phyloP scores from a whole-genome alignment of 306 rosid genomes.

The Cucurbita moschata region DNA sequence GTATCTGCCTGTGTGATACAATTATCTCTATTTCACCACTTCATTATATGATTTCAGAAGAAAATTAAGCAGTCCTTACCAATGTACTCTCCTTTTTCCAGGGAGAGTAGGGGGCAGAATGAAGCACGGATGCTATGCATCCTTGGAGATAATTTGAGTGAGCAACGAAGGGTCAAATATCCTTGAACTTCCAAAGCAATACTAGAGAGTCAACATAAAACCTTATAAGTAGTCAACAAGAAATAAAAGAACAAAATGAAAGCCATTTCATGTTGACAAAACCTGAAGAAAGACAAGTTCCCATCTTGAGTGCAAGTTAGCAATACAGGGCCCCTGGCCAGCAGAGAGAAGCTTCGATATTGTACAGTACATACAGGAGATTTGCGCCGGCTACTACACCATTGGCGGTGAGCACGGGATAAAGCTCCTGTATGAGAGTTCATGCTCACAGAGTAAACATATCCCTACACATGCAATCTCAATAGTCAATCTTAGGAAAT shows the following conservation, averaged over 20 bases:
- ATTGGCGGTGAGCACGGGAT: slow-evolving; percentile 78
- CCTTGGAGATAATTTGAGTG: slow-evolving; percentile 74
- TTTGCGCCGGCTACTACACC: slow-evolving; percentile 50
- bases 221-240: slow-evolving; percentile 9
- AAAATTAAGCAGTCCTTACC: slow-evolving; percentile 27
- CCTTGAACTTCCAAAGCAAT: slow-evolving; percentile 84
- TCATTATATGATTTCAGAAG: too few relatives aligned
- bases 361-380: slow-evolving; percentile 76
- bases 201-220: slow-evolving; percentile 25
- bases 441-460: slow-evolving; percentile 73
- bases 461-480: slow-evolving; percentile 51
- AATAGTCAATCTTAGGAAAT: slow-evolving; percentile 11
- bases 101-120: slow-evolving; percentile 90
- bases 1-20: too few relatives aligned
- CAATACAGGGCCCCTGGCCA: slow-evolving; percentile 86
- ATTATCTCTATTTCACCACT: too few relatives aligned
- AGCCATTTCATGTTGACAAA: slow-evolving; percentile 9
- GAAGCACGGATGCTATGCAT: slow-evolving; percentile 81
- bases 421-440: slow-evolving; percentile 71
- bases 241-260: not conserved
- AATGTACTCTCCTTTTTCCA: slow-evolving; percentile 89
- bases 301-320: slow-evolving; percentile 88
- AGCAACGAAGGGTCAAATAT: slow-evolving; percentile 92
- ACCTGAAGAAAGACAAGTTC: slow-evolving; percentile 89
- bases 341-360: slow-evolving; percentile 84